Evolutionary conservation across 371 early-diverging fungal genomes (phyloP).

Genomic region (Smittium culicis): DNA sequence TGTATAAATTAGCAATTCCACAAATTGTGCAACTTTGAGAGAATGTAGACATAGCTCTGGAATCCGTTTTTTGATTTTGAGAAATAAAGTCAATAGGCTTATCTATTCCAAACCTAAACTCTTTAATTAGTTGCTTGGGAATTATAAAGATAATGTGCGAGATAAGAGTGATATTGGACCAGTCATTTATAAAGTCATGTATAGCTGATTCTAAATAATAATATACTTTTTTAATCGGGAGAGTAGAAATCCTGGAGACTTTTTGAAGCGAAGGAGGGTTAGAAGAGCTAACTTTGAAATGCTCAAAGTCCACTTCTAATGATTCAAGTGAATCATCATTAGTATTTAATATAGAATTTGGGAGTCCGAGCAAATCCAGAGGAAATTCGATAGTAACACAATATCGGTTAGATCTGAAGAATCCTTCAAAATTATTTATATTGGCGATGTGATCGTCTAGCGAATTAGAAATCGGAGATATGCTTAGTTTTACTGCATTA

Average conservation of each 20-base stretch:
- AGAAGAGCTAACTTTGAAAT: background rate
- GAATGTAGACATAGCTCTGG: background rate
- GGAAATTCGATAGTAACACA: background rate
- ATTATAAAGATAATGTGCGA: background rate
- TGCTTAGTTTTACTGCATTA: background rate
- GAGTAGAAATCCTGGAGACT: background rate
- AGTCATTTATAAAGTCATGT: background rate
- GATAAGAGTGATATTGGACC: slow-evolving; percentile 2
- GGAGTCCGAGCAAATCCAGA: background rate
- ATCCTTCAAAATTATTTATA: background rate
- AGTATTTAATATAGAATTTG: background rate
- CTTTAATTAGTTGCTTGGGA: background rate
- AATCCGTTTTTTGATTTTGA: too few species aligned
- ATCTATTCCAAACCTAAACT: background rate
- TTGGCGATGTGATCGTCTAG: background rate
- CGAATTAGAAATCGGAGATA: background rate
- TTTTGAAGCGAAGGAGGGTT: background rate
- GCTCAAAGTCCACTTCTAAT: background rate
- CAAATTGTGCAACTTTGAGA: background rate
- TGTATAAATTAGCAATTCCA: background rate
- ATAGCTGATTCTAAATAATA: background rate
- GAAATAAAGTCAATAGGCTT: too few species aligned
- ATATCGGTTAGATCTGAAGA: background rate
- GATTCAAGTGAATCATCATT: background rate
- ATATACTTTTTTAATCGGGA: background rate